Conservation (phyloP, 164 flowering plant genomes). For the Aristolochia californica region DNA sequence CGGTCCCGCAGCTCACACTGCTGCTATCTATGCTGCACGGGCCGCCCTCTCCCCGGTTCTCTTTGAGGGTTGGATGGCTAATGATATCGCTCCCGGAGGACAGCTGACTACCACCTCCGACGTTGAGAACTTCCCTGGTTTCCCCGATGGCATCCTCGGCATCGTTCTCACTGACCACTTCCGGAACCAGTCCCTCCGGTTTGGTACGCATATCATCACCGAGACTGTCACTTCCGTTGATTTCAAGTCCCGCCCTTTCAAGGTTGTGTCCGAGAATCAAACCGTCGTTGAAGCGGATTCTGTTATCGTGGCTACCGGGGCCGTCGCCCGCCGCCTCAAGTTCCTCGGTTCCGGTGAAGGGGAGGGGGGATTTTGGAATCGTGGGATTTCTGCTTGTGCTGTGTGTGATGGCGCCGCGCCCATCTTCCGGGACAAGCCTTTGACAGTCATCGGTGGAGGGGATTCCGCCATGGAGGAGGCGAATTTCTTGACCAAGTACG, state of each 20-base stretch:
- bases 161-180: constrained; percentile 59
- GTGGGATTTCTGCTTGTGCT: constrained; percentile 88
- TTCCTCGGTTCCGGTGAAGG: constrained; percentile 64
- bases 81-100: constrained; percentile 93
- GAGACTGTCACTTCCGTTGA: constrained; percentile 74
- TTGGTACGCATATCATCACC: constrained; percentile 63
- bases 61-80: constrained; percentile 97
- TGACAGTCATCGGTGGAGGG: constrained; percentile 93
- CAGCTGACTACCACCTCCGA: constrained; percentile 96
- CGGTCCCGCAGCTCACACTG: constrained; percentile 97
- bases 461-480: constrained; percentile 99
- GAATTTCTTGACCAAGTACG: constrained; percentile 77
- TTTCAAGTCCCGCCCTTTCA: constrained; percentile 50
- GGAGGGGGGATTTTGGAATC: constrained; percentile 68
- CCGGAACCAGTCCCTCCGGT: constrained; percentile 54
- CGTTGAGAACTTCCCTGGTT: constrained; percentile 97
- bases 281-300: constrained; percentile 56
- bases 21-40: constrained; percentile 87
- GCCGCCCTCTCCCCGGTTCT: constrained; percentile 87
- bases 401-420: constrained; percentile 87
- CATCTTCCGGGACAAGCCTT: constrained; percentile 64
- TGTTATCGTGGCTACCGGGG: constrained; percentile 80
- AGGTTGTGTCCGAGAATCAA: constrained; percentile 37
- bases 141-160: constrained; percentile 73
- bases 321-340: constrained; percentile 59